phyloP scores from a whole-genome alignment of 257 asterid genomes.

The Ilex asprella region DNA sequence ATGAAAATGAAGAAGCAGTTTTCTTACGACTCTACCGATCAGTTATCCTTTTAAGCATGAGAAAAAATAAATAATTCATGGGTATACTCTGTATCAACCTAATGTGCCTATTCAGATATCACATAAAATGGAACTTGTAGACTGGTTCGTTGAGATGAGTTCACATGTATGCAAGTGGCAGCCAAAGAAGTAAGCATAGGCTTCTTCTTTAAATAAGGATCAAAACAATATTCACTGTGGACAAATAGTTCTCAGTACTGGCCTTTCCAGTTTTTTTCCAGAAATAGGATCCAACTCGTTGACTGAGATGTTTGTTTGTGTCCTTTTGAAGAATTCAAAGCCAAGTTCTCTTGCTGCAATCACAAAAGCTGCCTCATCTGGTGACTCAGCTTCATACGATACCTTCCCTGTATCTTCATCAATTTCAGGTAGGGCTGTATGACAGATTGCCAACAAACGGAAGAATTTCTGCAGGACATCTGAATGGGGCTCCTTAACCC shows the following conservation, averaged over 20 bases:
- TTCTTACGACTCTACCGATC: too few relatives aligned
- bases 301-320: constrained; percentile 61
- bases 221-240: not conserved
- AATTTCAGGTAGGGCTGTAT: constrained; percentile 86
- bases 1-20: too few relatives aligned
- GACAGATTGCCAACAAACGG: constrained; percentile 76
- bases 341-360: constrained; percentile 92
- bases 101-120: too few relatives aligned
- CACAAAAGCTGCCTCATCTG: constrained; percentile 95
- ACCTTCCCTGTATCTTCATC: constrained; percentile 57
- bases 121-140: too few relatives aligned
- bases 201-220: too few relatives aligned
- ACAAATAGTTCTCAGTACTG: constrained; percentile 18
- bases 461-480: constrained; percentile 66
- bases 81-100: too few relatives aligned
- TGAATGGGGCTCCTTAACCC: constrained; percentile 52
- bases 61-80: too few relatives aligned
- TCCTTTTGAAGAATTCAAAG: constrained; percentile 71
- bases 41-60: too few relatives aligned
- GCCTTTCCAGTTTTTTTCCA: constrained; percentile 65
- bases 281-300: constrained; percentile 54
- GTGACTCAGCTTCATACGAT: constrained; percentile 90
- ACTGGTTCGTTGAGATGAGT: too few relatives aligned
- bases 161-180: not conserved
- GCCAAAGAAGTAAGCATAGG: not conserved